These are phyloP conservation scores for Fusarium graminum DNA, from an alignment of 2,329 filamentous ascomycete species.

Conservation along the genomic window DNA sequence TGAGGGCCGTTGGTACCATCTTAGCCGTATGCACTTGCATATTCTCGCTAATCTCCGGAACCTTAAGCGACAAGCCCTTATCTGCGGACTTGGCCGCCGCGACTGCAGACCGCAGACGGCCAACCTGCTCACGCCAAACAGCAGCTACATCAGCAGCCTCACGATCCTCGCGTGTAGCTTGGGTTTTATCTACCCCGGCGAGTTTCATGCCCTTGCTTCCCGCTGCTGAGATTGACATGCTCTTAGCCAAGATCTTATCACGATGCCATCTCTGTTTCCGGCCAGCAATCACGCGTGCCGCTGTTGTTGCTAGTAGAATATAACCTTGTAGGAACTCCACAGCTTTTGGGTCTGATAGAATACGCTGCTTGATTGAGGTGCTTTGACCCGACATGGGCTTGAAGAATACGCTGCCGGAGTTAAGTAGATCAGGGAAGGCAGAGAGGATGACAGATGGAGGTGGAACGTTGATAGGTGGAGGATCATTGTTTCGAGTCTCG, in stretches of 20 bases:
- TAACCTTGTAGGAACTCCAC: constrained; percentile 74
- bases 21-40: constrained; percentile 77
- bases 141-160: constrained; percentile 83
- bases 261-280: constrained; percentile 91
- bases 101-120: constrained; percentile 79
- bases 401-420: constrained; percentile 74
- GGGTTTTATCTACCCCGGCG: constrained; percentile 83
- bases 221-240: constrained; percentile 86
- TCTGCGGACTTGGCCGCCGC: constrained; percentile 73
- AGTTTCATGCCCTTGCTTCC: constrained; percentile 92
- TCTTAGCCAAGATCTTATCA: constrained; percentile 85
- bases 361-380: constrained; percentile 69
- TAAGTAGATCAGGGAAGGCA: constrained; percentile 78
- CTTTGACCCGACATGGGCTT: constrained; percentile 72
- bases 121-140: constrained; percentile 81
- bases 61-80: constrained; percentile 59
- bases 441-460: constrained; percentile 87
- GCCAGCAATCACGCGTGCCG: constrained; percentile 85
- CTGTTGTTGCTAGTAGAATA: constrained; percentile 73
- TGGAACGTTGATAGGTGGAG: constrained; percentile 86
- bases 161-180: constrained; percentile 85
- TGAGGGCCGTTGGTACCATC: constrained; percentile 78
- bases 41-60: constrained; percentile 80
- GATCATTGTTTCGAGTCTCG: constrained; percentile 50
- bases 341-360: constrained; percentile 73